Base-by-base conservation (phyloP, 2,329 filamentous ascomycete species). In the Trichoderma arundinaceum region DNA sequence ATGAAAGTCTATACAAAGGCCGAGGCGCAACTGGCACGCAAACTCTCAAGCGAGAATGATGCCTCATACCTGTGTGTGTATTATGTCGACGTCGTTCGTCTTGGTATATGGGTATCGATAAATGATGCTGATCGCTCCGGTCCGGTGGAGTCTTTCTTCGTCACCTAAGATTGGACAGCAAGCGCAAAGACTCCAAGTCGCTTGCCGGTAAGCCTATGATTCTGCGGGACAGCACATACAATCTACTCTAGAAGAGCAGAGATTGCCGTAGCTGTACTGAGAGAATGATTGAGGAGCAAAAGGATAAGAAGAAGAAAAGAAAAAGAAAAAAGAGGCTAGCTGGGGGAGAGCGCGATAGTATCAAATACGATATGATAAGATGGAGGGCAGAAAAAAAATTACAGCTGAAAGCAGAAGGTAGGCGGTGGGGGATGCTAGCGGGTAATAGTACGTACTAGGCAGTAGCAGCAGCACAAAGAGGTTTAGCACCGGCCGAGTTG, bases 101-200 rank as follows among this genome's bases (percentile, higher is more conserved):
- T 32, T 28, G 15, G 9, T 48, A 8, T 32, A 33, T 8, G 35
- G 39, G 28, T 35, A 35, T 4, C 38, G 48, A 17, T 46, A 58
- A 15, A 49, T 32, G 52, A 64, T 64, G 33, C 28, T 33, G 28
- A 53, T 28, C 32, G 32, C 44, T 62, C 39, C n/a, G 28, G 35
- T 8, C 41, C 48, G 12, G 22, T 57, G 65, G 75, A 84, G 84
- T 86, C 84, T 87, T 87, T 87, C 82, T 84, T 75, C 79, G 77
- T 81, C 80, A 76, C 80, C 79, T 53, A 65, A 56, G 65, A 22
- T 13, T 22, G 72, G 74, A 71, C 72, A 86, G 83, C 85, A 87
- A 87, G 84, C 85, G 85, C 85, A 88, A 88, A 88, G 85, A 87
- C 85, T 84, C 77, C 72, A 87, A 88, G 85, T 88, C 85, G 85